Evolutionary conservation across 306 rosid species (phyloP), one percentile per base, ranked within the genome.

Genomic region (Delonix regia): DNA sequence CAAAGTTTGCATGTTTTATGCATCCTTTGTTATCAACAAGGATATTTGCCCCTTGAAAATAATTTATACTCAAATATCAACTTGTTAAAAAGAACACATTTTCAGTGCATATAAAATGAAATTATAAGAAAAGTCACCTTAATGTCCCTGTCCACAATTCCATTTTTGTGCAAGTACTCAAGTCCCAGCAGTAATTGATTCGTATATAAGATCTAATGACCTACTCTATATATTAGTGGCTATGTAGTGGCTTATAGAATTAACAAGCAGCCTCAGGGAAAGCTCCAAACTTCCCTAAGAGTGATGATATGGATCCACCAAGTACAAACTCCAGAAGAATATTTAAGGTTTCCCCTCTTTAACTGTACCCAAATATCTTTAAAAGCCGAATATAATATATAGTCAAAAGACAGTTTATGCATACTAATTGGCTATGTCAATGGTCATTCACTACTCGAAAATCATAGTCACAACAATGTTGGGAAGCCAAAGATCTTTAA

Each of bases 1-100:
- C 99, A 86, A 96, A 96, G 86, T 96, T 98, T 69, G 99, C 99
- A 83, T 93, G 97, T 85, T 93, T 96, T 76, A 96, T 96, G 90
- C 98, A 90, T 51, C 98, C 99, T 85, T 90, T 91, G 84, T 96
- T 96, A 88, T 96, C 99, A 65, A 96, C 99, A 86, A 96, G 99
- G 83, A 96, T 96, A 80, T 96, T 96, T 56, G 98, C 99, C 81
- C 99, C 99, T 98, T 96, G 91, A 73, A 89, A 82, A 64, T 61
- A 74, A 64, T 49, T 16, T 67, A n/a, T 66, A 44, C 24, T 60
- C 55, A 48, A 49, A 65, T 60, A 44, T 77, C 56, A 86, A 73
- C 61, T 61, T 33, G 73, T 42, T 38, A 53, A 55, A 67, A 63
- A 44, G 57, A 65, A 78, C 36, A 64, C 61, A 68, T 22, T 71